Evolutionary conservation across 148 eudicot genomes (phyloP), one percentile per base, ranked within the genome.

Genomic region (Chenopodium suecicum): DNA sequence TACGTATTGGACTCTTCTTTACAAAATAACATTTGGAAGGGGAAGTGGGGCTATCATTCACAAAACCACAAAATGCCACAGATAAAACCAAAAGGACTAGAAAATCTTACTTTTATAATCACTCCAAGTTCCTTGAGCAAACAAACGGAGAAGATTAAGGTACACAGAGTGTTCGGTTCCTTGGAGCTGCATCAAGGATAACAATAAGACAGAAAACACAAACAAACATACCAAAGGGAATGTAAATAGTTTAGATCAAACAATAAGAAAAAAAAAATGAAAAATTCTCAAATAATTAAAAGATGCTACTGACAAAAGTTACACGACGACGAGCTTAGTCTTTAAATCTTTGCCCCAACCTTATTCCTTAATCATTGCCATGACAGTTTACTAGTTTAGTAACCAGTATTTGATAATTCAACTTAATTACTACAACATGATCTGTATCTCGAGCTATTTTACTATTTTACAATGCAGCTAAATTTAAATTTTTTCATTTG

Each of bases 101-200:
- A 44, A 70, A 78, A 75, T 47, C 94, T 87, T 92, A 95, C 99
- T 89, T 88, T 95, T 95, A 83, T 95, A 95, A 79, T 92, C 98
- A 79, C 89, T 95, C 99, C 99, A 95, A 62, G 99, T 93, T 71
- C 99, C 98, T 84, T 95, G 89, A 74, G 99, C 97, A 88, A 92
- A 95, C 85, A 95, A 78, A 31, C 92, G 94, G 78, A 95, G 98
- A 88, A 95, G 87, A 88, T 90, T 94, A 63, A 95, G 88, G 77
- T 91, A 91, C 70, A 69, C 80, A 67, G 94, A 82, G 78, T 89
- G 83, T 83, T 92, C 98, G 8, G 93, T 91, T 81, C 98, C 98
- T 78, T 90, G 90, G 81, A 95, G 98, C 99, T 95, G 97, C 91
- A 91, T 27, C 27, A 75, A 27, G 56, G 66, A 74, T 46, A 54